Percentiles rank a stretch among this genome's conserved stretches.
phyloP scores from a whole-genome alignment of 169 alveolate species.

The Nephromyces sp. region DNA sequence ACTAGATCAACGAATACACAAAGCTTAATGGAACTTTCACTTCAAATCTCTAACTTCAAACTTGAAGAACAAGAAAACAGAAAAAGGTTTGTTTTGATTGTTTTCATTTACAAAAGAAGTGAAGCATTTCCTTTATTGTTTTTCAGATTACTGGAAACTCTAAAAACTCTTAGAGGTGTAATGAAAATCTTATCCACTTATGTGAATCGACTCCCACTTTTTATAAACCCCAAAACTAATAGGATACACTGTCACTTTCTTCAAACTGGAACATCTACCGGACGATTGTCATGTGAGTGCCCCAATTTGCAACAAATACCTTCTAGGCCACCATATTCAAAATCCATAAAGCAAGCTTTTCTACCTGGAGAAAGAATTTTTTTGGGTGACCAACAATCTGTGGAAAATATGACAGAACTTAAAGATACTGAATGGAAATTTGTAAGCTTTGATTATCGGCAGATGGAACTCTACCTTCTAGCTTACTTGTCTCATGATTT shows the following conservation, averaged over 20 bases:
- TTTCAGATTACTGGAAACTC: background rate
- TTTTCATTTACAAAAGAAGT: too few species aligned
- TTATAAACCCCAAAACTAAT: background rate
- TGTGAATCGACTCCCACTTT: background rate
- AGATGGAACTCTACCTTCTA: conserved; percentile 52
- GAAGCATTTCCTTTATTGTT: too few species aligned
- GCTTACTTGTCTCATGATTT: conserved; percentile 45
- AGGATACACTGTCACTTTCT: conserved; percentile 2
- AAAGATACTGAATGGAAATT: conserved; percentile 23
- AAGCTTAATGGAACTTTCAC: too few species aligned
- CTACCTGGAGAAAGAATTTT: background rate
- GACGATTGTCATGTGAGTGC: conserved; percentile 4
- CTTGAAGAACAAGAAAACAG: too few species aligned
- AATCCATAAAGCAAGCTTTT: background rate
- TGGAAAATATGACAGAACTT: background rate
- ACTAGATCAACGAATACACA: too few species aligned
- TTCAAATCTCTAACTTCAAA: too few species aligned
- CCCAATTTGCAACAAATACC: conserved; percentile 14
- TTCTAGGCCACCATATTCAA: background rate
- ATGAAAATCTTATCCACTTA: background rate
- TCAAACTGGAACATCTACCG: conserved; percentile 1
- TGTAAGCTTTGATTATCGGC: conserved; percentile 41
- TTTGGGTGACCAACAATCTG: background rate
- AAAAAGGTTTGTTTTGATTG: too few species aligned
- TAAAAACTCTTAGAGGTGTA: background rate